A percentile compares a stretch with the other conserved stretches of the same genome.
Conservation (phyloP, 192 early-diverging fungal genomes). For the Gaertneriomyces semiglobifer region DNA sequence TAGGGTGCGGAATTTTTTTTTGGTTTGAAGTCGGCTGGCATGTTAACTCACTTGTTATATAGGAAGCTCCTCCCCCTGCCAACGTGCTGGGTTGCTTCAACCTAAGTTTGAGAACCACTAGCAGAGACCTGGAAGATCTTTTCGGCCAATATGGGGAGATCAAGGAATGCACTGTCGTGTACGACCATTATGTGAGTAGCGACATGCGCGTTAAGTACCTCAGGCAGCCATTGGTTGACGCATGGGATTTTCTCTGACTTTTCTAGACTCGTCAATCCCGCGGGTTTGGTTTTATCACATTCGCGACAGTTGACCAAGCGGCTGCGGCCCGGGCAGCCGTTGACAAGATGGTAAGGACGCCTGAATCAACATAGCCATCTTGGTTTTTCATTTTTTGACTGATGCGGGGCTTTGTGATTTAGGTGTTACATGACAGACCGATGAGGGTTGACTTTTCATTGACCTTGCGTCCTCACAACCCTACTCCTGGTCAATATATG, state of each 20-base stretch:
- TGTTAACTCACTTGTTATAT: not conserved
- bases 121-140: constrained; percentile 55
- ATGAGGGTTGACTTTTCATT: constrained; percentile 61
- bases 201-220: constrained; percentile 4
- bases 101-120: constrained; percentile 56
- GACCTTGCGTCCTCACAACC: constrained; percentile 59
- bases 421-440: constrained; percentile 57
- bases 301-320: constrained; percentile 48
- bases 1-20: constrained; percentile 8
- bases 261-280: constrained; percentile 56
- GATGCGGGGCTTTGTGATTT: constrained; percentile 4
- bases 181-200: constrained; percentile 43
- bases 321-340: constrained; percentile 53
- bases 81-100: constrained; percentile 72
- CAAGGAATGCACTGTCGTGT: constrained; percentile 59
- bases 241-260: constrained; percentile 5
- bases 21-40: not conserved
- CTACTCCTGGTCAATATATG: constrained; percentile 74
- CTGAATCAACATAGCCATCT: not conserved
- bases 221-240: constrained; percentile 2
- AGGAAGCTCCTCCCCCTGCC: constrained; percentile 30
- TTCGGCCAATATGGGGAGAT: constrained; percentile 59
- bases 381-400: not conserved
- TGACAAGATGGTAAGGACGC: constrained; percentile 52
- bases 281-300: constrained; percentile 69